Conservation (phyloP, 2,329 filamentous ascomycete species). For the Colletotrichum sidae region DNA sequence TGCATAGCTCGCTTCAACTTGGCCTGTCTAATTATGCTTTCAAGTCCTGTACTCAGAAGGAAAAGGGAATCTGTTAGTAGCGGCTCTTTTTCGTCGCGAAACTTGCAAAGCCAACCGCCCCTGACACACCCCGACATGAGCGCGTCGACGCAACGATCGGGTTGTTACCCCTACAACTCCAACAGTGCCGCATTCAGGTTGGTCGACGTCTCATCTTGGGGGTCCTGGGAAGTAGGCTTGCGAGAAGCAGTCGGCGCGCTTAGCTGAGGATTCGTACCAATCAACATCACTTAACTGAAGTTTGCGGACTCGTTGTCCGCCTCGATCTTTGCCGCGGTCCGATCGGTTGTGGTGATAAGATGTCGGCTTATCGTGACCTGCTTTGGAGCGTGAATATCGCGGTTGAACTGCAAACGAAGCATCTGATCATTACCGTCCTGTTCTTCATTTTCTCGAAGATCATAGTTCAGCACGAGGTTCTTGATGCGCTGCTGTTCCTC, state of each 20-base stretch:
- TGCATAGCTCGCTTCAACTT: slow-evolving; percentile 14
- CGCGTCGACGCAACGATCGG: slow-evolving; percentile 6
- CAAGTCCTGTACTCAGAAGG: slow-evolving; percentile 30
- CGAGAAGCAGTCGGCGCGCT: slow-evolving; percentile 24
- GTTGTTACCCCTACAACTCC: slow-evolving; percentile 6
- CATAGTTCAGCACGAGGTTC: slow-evolving; percentile 95
- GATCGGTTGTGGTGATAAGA: slow-evolving; percentile 65
- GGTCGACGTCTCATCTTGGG: background rate
- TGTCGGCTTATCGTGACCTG: slow-evolving; percentile 63
- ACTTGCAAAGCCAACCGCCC: slow-evolving; percentile 9
- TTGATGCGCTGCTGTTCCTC: slow-evolving; percentile 99
- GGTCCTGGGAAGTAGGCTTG: background rate
- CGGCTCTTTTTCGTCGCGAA: slow-evolving; percentile 10
- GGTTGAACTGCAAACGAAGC: slow-evolving; percentile 56
- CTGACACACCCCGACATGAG: slow-evolving; percentile 1
- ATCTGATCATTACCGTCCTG: slow-evolving; percentile 75
- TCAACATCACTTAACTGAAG: slow-evolving; percentile 97
- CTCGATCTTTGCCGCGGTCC: slow-evolving; percentile 72
- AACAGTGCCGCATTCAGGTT: too few species aligned
- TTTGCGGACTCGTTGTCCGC: slow-evolving; percentile 86
- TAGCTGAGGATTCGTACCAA: slow-evolving; percentile 72
- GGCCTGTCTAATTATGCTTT: background rate
- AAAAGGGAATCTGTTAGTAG: slow-evolving; percentile 26
- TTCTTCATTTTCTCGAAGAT: slow-evolving; percentile 86
- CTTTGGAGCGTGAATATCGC: slow-evolving; percentile 62